A percentile compares a stretch with the other conserved stretches of the same genome.
These are phyloP conservation scores for Pyrus communis DNA, from an alignment of 306 rosid species.

Conservation along the genomic window DNA sequence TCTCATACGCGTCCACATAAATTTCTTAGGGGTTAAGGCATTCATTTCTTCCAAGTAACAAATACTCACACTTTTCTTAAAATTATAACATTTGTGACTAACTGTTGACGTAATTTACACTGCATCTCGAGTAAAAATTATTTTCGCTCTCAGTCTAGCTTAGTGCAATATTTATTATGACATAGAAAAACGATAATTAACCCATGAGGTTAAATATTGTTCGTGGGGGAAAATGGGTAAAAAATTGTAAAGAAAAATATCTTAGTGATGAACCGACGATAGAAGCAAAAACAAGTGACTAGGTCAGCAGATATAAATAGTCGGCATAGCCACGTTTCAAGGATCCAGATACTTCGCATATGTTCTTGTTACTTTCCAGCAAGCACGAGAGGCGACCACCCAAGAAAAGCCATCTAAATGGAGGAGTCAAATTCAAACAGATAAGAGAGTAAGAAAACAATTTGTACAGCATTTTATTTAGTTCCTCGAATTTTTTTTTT, in stretches of 20 bases:
- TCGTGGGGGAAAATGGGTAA: no score
- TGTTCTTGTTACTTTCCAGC: not conserved
- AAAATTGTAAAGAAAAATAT: not conserved
- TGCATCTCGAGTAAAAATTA: no score
- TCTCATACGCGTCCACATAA: not conserved
- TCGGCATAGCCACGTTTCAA: not conserved
- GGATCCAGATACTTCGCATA: not conserved
- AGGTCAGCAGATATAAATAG: not conserved
- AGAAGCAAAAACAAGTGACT: not conserved
- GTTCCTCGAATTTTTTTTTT: no score
- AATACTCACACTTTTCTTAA: not conserved
- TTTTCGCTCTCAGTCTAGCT: not conserved
- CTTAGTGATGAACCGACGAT: not conserved
- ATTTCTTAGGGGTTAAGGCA: not conserved
- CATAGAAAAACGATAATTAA: not conserved
- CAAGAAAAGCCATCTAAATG: not conserved
- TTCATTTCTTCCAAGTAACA: not conserved
- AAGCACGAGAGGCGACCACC: not conserved
- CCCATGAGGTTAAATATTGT: no score
- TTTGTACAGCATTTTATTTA: not conserved
- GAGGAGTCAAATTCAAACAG: not conserved
- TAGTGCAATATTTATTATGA: no score
- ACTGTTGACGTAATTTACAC: not conserved
- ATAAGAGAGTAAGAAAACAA: not conserved
- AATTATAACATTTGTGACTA: no score